Evolutionary conservation across 2,329 filamentous ascomycete genomes (phyloP), one percentile per base, ranked within the genome.

Genomic region (Metarhizium sp.): DNA sequence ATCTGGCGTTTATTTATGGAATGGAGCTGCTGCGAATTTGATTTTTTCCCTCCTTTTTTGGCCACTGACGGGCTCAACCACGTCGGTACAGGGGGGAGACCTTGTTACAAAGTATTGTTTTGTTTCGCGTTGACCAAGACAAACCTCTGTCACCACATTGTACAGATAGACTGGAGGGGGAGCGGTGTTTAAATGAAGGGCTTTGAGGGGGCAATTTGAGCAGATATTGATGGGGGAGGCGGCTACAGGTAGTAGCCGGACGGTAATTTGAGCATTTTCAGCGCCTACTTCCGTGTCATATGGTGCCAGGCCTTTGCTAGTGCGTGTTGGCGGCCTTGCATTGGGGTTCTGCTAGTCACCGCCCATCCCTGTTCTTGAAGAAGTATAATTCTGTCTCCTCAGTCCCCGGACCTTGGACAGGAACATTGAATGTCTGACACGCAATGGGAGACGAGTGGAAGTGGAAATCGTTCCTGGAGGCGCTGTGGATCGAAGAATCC

Each of bases 1-100:
- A 53, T 49, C 18, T 50, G 57, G 57, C 57, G 55, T 59, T 50
- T 48, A n/a, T 54, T 46, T 14, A 34, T 50, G 42, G 30, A 43
- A 46, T 47, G 50, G 48, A 46, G 25, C 25, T 32, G 53, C 30
- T 49, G 51, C 54, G 43, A 47, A 20, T 47, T 45, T 14, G 30
- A 32, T 11, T 42, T 18, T 42, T 14, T 16, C 1, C 3, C 6
- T 42, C 16, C 2, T n/a, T 42, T 45, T 16, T 46, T 8, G 42
- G 36, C 30, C 32, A 55, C 47, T 53, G 58, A 49, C 40, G 42
- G 55, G 58, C 42, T 57, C 58, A 56, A 60, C 55, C 53, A 52
- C 34, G 52, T 53, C 51, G 50, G 54, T 29, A 53, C 30, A 20
- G 42, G 7, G 43, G 25, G 16, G 14, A 29, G 32, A 48, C 30